A percentile compares a stretch with the other conserved stretches of the same genome.
Conservation (phyloP, 2,329 filamentous ascomycete genomes). For the Chaetomium sp. region DNA sequence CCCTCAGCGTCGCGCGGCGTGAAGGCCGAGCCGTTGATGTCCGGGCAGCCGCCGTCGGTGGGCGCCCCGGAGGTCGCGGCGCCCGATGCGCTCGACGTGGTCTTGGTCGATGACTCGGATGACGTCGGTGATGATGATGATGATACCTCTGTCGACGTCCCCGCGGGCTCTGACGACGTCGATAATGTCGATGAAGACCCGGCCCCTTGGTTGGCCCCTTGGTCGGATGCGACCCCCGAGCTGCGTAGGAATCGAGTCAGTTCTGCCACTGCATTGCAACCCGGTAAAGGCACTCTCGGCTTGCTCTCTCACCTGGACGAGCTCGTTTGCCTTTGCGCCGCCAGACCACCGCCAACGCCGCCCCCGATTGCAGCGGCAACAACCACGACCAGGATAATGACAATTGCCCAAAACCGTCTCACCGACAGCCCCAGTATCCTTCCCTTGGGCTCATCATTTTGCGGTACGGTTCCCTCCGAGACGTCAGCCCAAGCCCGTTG, state of each 20-base stretch:
- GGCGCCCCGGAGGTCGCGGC: conserved; percentile 25
- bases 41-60: conserved; percentile 30
- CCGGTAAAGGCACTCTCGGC: too few species aligned
- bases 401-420: conserved; percentile 29
- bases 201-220: background rate
- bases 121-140: too few species aligned
- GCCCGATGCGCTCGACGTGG: background rate
- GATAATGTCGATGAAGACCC: background rate
- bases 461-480: too few species aligned
- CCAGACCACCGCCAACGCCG: conserved; percentile 31
- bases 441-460: background rate
- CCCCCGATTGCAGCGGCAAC: conserved; percentile 29
- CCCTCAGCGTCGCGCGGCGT: conserved; percentile 25
- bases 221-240: background rate
- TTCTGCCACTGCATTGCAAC: too few species aligned
- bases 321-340: conserved; percentile 18
- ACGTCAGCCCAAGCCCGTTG: too few species aligned
- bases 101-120: conserved; percentile 1
- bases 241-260: too few species aligned
- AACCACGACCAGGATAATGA: conserved; percentile 27
- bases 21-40: conserved; percentile 29
- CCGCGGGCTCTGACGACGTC: background rate
- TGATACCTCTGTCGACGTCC: background rate
- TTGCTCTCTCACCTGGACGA: background rate
- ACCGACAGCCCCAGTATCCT: conserved; percentile 31